phyloP scores from a whole-genome alignment of 2,329 filamentous ascomycete genomes.

The Apiospora aurea region DNA sequence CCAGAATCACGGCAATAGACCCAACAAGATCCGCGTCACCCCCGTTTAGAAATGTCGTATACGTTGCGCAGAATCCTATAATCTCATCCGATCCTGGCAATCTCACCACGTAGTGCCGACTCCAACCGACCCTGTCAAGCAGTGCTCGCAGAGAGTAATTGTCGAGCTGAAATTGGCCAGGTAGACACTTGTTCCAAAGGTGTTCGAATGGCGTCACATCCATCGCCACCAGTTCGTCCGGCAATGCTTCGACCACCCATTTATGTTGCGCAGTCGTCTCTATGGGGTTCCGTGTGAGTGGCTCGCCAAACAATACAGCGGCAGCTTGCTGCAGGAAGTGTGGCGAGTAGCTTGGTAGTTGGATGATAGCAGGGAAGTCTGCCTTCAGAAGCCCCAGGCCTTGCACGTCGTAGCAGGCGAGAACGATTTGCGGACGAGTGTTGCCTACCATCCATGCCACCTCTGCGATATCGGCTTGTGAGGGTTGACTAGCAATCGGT shows the following conservation, averaged over 20 bases:
- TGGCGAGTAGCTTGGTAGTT: conserved; percentile 56
- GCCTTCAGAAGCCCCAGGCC: conserved; percentile 47
- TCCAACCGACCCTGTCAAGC: conserved; percentile 61
- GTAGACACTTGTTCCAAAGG: conserved; percentile 56
- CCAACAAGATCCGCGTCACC: conserved; percentile 60
- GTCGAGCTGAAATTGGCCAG: conserved; percentile 54
- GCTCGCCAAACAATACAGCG: conserved; percentile 57
- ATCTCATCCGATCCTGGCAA: conserved; percentile 51
- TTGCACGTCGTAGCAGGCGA: conserved; percentile 57
- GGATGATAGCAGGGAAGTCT: conserved; percentile 60
- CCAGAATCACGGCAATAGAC: conserved; percentile 61
- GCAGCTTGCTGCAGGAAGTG: conserved; percentile 58
- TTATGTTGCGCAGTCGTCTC: conserved; percentile 40
- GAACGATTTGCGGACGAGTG: conserved; percentile 57
- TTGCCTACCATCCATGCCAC: conserved; percentile 52
- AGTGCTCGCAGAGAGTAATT: conserved; percentile 51
- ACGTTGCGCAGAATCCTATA: conserved; percentile 67
- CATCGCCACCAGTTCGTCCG: conserved; percentile 45
- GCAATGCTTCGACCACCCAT: conserved; percentile 53
- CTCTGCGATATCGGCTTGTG: conserved; percentile 60
- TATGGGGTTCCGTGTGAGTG: conserved; percentile 29
- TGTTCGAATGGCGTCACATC: conserved; percentile 48
- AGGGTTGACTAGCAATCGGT: conserved; percentile 53
- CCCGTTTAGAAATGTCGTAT: conserved; percentile 63
- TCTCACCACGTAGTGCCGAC: conserved; percentile 63